Evolutionary conservation across 495 filamentous ascomycete genomes (phyloP), one percentile per base, ranked within the genome.

Genomic region (Penicillium atrosanguineum): DNA sequence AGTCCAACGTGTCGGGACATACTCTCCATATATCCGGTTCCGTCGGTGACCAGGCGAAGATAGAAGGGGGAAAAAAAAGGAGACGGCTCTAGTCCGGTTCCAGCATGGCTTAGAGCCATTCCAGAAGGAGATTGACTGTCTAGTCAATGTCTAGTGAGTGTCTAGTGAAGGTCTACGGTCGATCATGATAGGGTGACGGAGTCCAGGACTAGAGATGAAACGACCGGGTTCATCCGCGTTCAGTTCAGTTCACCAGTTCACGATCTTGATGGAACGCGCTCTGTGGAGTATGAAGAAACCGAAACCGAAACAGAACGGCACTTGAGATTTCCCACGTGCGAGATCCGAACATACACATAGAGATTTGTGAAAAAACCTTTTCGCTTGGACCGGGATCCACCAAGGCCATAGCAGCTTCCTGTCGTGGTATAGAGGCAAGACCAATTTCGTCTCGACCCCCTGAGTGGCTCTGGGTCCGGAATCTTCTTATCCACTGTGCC

Each of bases 401-500:
- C 38, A 28, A 41, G 48, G 19, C 29, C 41, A 31, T 41, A 52
- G 44, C 54, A 53, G 50, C 55, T 57, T 52, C 54, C 55, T 53
- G 55, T 57, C 55, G 46, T 50, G 50, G 50, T 45, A 53, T 52
- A 39, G 50, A 40, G 31, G 50, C 39, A 18, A 23, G 7, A 31
- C 19, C 28, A 45, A 29, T 37, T 41, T 46, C 48, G 42, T 44
- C 25, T 12, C 44, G 44, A 46, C 47, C 25, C 23, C 43, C 38
- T 44, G 21, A 23, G 19, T 43, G 34, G 31, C 21, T 39, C 25
- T 50, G 36, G 53, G 44, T 43, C 43, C 31, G 31, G 31, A 40
- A 15, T 21, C 23, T 8, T 16, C 45, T 47, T 31, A 31, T n/a
- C 38, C 38, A 40, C 38, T 16, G 38, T 40, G 38, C 38, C 38